Evolutionary conservation across 305 asterid species (phyloP).

Genomic region (Rubia balearica): DNA sequence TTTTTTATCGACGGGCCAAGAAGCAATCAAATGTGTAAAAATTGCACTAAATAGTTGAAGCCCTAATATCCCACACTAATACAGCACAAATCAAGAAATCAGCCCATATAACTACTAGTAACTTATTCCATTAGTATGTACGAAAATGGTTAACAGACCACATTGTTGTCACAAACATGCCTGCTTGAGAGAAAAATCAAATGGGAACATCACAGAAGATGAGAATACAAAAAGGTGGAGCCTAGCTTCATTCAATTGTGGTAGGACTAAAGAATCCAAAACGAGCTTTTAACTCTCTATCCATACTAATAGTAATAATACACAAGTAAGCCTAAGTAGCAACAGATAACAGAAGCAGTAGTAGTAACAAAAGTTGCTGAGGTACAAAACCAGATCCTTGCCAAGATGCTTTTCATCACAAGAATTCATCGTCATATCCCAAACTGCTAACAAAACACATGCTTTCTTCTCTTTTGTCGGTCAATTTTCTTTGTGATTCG

Average conservation of each 20-base stretch:
- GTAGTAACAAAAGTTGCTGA: constrained; percentile 28
- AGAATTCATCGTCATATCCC: constrained; percentile 8
- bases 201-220: neutral
- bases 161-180: neutral
- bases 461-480: constrained; percentile 12
- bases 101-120: too few species aligned
- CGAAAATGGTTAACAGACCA: neutral
- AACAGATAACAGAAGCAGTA: constrained; percentile 16
- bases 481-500: constrained; percentile 32
- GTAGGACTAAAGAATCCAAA: constrained; percentile 12
- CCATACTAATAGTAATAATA: constrained; percentile 25
- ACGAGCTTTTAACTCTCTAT: constrained; percentile 26
- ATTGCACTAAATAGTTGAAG: too few species aligned
- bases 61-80: too few species aligned
- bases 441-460: constrained; percentile 14
- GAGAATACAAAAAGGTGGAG: neutral
- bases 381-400: constrained; percentile 18
- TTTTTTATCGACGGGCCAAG: too few species aligned
- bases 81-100: too few species aligned
- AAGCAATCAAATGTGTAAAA: too few species aligned
- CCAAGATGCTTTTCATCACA: constrained; percentile 20
- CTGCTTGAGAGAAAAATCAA: neutral
- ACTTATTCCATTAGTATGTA: neutral
- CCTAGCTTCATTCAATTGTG: constrained; percentile 9
- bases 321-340: constrained; percentile 18